phyloP scores from a whole-genome alignment of 495 filamentous ascomycete species.

The Penicillium cosmopolitanum region DNA sequence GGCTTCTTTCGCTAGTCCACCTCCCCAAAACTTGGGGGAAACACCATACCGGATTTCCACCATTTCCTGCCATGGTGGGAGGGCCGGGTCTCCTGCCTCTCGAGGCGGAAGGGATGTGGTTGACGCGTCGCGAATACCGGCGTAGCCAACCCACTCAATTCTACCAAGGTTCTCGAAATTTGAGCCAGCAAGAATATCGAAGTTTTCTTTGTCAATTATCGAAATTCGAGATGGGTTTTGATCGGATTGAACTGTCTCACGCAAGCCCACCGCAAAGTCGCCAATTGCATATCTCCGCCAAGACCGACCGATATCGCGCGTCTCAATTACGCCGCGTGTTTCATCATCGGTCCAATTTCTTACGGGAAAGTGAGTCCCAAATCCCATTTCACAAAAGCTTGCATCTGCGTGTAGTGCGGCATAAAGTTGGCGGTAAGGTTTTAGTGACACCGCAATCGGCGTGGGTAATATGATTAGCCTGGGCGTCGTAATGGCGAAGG shows the following conservation, averaged over 20 bases:
- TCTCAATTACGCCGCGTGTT: constrained; percentile 22
- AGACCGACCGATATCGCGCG: constrained; percentile 27
- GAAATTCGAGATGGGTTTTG: not conserved
- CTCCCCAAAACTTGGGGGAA: constrained; percentile 26
- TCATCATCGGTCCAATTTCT: constrained; percentile 28
- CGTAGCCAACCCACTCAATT: constrained; percentile 33
- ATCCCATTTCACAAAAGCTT: constrained; percentile 29
- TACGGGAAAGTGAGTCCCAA: constrained; percentile 23
- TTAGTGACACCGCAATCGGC: constrained; percentile 19
- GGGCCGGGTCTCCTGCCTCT: constrained; percentile 16
- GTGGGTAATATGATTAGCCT: constrained; percentile 29
- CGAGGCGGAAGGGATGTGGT: constrained; percentile 27
- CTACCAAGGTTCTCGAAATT: constrained; percentile 3
- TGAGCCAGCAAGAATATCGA: not conserved
- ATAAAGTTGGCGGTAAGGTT: constrained; percentile 27
- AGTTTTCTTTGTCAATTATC: constrained; percentile 7
- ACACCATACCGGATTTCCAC: constrained; percentile 32
- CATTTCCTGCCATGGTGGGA: constrained; percentile 33
- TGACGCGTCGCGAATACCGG: constrained; percentile 32
- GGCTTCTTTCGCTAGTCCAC: constrained; percentile 28
- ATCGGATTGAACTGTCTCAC: not conserved
- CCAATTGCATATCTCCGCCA: constrained; percentile 24
- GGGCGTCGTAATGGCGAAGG: constrained; percentile 25
- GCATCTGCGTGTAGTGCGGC: constrained; percentile 22
- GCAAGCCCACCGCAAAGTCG: constrained; percentile 30